Percentiles rank a stretch among this genome's conserved stretches.
Conservation (phyloP, 225 moss, liverwort and hornwort species). For the Thuidium tamariscinum region DNA sequence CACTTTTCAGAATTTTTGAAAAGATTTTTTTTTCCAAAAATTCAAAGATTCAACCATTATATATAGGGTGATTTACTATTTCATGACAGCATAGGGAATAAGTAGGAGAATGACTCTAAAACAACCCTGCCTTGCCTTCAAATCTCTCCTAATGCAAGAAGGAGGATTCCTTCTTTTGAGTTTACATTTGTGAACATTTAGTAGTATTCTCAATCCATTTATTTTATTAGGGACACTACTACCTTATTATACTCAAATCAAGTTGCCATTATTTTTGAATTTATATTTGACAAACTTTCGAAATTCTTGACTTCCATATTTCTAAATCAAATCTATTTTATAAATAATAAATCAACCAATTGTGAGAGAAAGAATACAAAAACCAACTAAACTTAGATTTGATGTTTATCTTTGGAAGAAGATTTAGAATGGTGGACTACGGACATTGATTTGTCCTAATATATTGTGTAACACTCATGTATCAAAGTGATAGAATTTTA, state of each 20-base stretch:
- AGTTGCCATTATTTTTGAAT: not conserved
- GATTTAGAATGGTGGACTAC: no score
- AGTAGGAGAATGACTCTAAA: no score
- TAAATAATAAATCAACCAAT: not conserved
- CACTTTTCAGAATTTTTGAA: no score
- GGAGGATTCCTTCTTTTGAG: not conserved
- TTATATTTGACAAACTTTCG: not conserved
- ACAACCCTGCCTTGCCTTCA: no score
- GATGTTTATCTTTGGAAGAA: no score
- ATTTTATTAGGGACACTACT: accelerated
- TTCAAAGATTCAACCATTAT: no score
- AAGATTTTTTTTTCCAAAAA: no score
- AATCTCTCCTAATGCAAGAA: no score
- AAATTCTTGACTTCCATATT: not conserved
- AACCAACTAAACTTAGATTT: accelerated
- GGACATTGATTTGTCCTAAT: not conserved
- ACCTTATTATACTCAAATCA: accelerated
- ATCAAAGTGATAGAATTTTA: not conserved
- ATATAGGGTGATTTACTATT: no score
- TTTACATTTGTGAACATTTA: not conserved
- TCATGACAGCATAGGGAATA: no score
- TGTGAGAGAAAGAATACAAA: not conserved
- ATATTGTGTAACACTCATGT: accelerated
- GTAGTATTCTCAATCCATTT: not conserved
- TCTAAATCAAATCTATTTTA: accelerated